phyloP scores from a whole-genome alignment of 2,329 filamentous ascomycete species.

The Xylariales sp. region DNA sequence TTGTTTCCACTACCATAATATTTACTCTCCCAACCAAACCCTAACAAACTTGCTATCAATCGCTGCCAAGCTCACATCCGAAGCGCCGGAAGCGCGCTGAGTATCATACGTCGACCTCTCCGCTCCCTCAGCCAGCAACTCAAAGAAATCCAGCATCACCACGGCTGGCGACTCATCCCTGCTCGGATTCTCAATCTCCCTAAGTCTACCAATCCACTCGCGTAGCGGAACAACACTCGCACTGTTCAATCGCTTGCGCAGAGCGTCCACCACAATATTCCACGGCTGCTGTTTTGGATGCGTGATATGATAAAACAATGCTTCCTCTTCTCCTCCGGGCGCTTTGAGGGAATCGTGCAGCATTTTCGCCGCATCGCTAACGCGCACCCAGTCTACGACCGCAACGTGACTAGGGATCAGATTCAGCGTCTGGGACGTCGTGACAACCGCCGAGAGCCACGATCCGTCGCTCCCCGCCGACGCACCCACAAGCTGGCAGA shows the following conservation, averaged over 20 bases:
- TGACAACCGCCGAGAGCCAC: too few species aligned
- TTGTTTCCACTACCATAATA: too few species aligned
- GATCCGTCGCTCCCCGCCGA: too few species aligned
- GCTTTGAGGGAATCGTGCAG: neutral
- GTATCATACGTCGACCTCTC: neutral
- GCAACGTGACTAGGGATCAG: slow-evolving; percentile 25
- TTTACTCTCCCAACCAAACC: neutral
- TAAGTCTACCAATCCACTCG: neutral
- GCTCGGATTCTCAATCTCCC: neutral
- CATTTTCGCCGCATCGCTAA: neutral
- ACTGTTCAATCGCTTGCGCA: neutral
- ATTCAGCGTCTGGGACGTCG: neutral
- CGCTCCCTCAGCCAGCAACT: neutral
- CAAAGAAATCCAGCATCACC: neutral
- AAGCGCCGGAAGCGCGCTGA: neutral
- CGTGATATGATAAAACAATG: neutral
- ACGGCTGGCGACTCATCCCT: neutral
- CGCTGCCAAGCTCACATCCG: neutral
- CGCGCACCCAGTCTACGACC: slow-evolving; percentile 36
- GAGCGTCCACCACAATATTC: neutral
- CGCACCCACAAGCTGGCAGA: too few species aligned
- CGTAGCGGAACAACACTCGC: neutral
- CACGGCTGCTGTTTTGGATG: slow-evolving; percentile 5
- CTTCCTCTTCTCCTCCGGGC: neutral
- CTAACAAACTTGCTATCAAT: neutral